These are phyloP conservation scores for Yamadazyma triangularis DNA, from an alignment of 1,139 yeast species.

Conservation along the genomic window DNA sequence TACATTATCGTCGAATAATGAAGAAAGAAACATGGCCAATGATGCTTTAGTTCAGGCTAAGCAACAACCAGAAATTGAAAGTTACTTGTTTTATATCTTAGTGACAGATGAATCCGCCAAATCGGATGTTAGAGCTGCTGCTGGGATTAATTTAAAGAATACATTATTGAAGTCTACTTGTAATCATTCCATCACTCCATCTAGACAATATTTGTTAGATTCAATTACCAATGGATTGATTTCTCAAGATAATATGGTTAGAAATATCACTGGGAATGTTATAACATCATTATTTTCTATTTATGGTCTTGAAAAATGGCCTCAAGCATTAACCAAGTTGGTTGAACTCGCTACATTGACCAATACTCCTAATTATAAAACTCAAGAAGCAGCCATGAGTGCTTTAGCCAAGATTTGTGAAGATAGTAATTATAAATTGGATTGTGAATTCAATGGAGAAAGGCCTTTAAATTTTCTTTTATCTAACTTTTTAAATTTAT, in stretches of 20 bases:
- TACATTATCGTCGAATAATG: slow-evolving; percentile 55
- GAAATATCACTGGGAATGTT: slow-evolving; percentile 88
- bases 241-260: slow-evolving; percentile 55
- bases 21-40: slow-evolving; percentile 55
- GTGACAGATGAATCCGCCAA: slow-evolving; percentile 45
- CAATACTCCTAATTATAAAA: slow-evolving; percentile 22
- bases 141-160: slow-evolving; percentile 83
- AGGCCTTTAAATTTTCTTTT: slow-evolving; percentile 67
- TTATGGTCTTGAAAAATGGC: slow-evolving; percentile 74
- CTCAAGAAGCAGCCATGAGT: slow-evolving; percentile 68
- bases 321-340: slow-evolving; percentile 64
- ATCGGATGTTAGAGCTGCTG: slow-evolving; percentile 74
- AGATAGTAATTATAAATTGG: slow-evolving; percentile 60
- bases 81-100: slow-evolving; percentile 69
- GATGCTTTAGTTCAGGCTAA: slow-evolving; percentile 68
- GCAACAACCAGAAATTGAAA: slow-evolving; percentile 68
- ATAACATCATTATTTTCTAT: slow-evolving; percentile 75
- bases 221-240: slow-evolving; percentile 66
- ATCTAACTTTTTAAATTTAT: slow-evolving; percentile 59
- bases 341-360: slow-evolving; percentile 47
- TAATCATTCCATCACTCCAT: slow-evolving; percentile 18
- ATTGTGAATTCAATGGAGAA: slow-evolving; percentile 59
- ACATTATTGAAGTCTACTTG: slow-evolving; percentile 40
- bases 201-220: slow-evolving; percentile 54
- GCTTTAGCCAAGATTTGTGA: slow-evolving; percentile 88